Evolutionary conservation across 495 filamentous ascomycete genomes (phyloP).

Genomic region (Aspergillus hancockii): DNA sequence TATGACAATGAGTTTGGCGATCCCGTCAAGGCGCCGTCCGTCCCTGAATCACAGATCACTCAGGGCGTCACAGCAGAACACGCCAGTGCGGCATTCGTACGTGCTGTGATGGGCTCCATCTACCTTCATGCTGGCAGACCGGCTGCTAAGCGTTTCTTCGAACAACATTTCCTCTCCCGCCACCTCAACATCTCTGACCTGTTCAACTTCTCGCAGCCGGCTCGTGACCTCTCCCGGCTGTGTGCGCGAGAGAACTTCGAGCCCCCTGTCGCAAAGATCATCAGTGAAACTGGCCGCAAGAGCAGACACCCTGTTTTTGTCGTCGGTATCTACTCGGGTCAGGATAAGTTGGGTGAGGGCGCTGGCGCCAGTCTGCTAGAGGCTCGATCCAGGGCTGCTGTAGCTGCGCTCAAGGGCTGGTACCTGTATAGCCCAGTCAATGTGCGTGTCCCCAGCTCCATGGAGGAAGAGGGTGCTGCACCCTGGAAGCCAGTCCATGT

Average conservation of each 20-base stretch:
- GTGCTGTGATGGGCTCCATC: constrained; percentile 77
- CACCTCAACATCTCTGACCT: constrained; percentile 72
- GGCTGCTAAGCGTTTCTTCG: constrained; percentile 75
- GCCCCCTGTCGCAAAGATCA: constrained; percentile 77
- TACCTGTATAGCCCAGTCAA: constrained; percentile 86
- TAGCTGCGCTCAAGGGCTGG: constrained; percentile 86
- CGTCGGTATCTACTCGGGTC: constrained; percentile 89
- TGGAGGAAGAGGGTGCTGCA: constrained; percentile 62
- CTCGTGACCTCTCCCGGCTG: constrained; percentile 74
- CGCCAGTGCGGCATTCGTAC: constrained; percentile 68
- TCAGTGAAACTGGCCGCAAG: constrained; percentile 83
- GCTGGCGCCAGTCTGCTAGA: constrained; percentile 71
- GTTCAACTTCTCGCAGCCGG: constrained; percentile 81
- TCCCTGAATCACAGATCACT: constrained; percentile 17
- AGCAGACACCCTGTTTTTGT: constrained; percentile 86
- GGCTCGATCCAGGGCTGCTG: constrained; percentile 75
- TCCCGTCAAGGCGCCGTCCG: constrained; percentile 31
- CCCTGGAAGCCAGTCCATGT: constrained; percentile 82
- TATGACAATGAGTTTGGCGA: constrained; percentile 83
- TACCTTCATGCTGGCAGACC: constrained; percentile 75
- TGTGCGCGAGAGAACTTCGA: constrained; percentile 91
- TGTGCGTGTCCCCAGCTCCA: constrained; percentile 76
- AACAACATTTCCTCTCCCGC: constrained; percentile 77
- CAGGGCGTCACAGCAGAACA: constrained; percentile 44
- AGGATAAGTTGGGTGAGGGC: constrained; percentile 87